phyloP scores from a whole-genome alignment of 176 grass and related monocot species.

The Musa acuminata region DNA sequence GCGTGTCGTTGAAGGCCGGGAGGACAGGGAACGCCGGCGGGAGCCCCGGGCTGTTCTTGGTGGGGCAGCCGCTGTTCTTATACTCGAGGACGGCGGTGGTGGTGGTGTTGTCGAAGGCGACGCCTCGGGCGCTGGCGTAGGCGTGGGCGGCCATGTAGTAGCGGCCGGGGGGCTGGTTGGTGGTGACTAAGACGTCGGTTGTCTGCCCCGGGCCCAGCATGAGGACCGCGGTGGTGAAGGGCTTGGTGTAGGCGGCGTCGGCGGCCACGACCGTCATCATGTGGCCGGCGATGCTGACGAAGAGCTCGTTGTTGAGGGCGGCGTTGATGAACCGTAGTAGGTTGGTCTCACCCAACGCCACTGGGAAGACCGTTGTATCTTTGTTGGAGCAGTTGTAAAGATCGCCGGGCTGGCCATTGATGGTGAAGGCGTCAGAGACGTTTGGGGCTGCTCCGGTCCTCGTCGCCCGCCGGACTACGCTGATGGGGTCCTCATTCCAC shows the following conservation, averaged over 20 bases:
- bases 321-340: conserved; percentile 11
- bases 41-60: not conserved
- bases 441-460: conserved; percentile 9
- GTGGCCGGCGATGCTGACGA: conserved; percentile 11
- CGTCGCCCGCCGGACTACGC: not conserved
- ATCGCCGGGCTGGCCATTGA: conserved; percentile 13
- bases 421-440: not conserved
- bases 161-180: not conserved
- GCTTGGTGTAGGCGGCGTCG: conserved; percentile 5
- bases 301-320: conserved; percentile 13
- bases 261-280: conserved; percentile 7
- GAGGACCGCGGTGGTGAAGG: conserved; percentile 6
- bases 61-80: not conserved
- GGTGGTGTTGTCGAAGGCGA: conserved; percentile 21
- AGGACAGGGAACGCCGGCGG: not conserved
- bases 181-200: conserved; percentile 1
- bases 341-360: conserved; percentile 2
- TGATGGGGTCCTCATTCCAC: conserved; percentile 3
- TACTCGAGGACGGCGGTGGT: conserved; percentile 6
- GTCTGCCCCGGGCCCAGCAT: conserved; percentile 8
- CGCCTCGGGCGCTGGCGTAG: conserved; percentile 8
- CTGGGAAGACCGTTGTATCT: not conserved
- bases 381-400: conserved; percentile 4
- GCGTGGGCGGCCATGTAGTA: conserved; percentile 9
- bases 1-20: conserved; percentile 4